These are phyloP conservation scores for Hymenoscyphus fructigenus DNA, from an alignment of 2,329 filamentous ascomycete species.

Conservation along the genomic window DNA sequence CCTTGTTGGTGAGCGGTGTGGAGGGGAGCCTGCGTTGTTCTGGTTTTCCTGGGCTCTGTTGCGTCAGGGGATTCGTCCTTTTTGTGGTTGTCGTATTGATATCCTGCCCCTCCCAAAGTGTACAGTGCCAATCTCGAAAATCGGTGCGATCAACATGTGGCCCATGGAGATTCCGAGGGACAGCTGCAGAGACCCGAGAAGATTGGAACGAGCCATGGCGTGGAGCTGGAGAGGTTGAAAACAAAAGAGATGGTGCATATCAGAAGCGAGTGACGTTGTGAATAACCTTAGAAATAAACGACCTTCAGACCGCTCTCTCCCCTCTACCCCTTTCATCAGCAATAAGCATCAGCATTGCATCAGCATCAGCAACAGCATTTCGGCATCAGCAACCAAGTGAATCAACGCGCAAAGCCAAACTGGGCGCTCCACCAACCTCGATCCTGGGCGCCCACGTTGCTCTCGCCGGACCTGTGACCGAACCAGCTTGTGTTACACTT, in stretches of 20 bases:
- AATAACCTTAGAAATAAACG: neutral
- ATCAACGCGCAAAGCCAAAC: constrained; percentile 7
- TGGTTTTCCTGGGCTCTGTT: constrained; percentile 10
- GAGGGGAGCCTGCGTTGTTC: constrained; percentile 11
- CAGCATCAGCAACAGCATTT: constrained; percentile 11
- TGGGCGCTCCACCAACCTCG: neutral
- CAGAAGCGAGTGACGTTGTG: neutral
- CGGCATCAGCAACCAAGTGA: constrained; percentile 7
- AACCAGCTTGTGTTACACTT: neutral
- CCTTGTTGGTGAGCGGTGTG: constrained; percentile 18
- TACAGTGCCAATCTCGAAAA: constrained; percentile 7
- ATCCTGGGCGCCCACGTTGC: constrained; percentile 14
- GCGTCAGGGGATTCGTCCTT: constrained; percentile 9
- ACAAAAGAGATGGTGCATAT: neutral
- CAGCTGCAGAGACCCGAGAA: neutral
- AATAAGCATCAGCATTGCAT: constrained; percentile 8
- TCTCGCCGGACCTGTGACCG: neutral
- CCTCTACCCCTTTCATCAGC: neutral
- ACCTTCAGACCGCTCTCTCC: constrained; percentile 4
- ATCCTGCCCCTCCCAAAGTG: constrained; percentile 10
- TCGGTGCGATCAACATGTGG: constrained; percentile 7
- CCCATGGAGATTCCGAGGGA: constrained; percentile 2
- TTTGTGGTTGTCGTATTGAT: constrained; percentile 6
- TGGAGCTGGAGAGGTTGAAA: too few species aligned
- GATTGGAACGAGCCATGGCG: neutral